A percentile compares a stretch with the other conserved stretches of the same genome.
Evolutionary conservation across 1,284 basidiomycete species (phyloP).

Genomic region (Apiotrichum laibachii): DNA sequence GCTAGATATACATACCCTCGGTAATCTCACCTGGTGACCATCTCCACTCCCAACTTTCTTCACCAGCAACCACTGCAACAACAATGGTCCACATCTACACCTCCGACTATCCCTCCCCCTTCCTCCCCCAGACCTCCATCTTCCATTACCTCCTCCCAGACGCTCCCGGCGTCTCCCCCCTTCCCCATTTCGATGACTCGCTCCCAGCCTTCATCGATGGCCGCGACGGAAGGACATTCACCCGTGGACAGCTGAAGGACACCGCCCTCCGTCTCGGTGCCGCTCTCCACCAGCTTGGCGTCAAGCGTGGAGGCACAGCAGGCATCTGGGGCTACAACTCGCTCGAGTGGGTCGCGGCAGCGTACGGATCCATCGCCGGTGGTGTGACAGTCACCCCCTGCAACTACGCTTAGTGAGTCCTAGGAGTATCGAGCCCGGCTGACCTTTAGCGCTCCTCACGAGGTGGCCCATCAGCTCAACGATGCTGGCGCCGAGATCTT

Average conservation of each 20-base stretch:
- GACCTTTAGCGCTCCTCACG: slow-evolving; percentile 14
- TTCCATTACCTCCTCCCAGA: slow-evolving; percentile 14
- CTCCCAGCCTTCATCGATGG: slow-evolving; percentile 61
- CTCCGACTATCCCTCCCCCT: slow-evolving; percentile 10
- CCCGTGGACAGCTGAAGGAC: slow-evolving; percentile 59
- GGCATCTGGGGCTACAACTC: slow-evolving; percentile 56
- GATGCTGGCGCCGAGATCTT: slow-evolving; percentile 60
- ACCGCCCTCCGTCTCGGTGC: slow-evolving; percentile 60
- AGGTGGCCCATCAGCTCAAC: slow-evolving; percentile 42
- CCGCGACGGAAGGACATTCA: slow-evolving; percentile 58
- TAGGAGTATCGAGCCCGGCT: slow-evolving; percentile 41
- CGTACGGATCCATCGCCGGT: slow-evolving; percentile 57
- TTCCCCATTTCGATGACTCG: slow-evolving; percentile 31
- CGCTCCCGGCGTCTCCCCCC: slow-evolving; percentile 12
- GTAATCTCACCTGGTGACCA: too few relatives aligned
- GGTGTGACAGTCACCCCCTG: slow-evolving; percentile 40
- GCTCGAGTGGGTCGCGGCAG: slow-evolving; percentile 61
- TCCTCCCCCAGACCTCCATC: slow-evolving; percentile 11
- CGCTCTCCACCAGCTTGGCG: slow-evolving; percentile 53
- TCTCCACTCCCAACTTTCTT: too few relatives aligned
- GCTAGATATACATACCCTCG: too few relatives aligned
- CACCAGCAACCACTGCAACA: too few relatives aligned
- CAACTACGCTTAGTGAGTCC: slow-evolving; percentile 45
- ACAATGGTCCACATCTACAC: slow-evolving; percentile 6
- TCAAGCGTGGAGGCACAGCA: slow-evolving; percentile 36